Base-by-base conservation (phyloP, 345 rosid species). In the Trapa incisa region DNA sequence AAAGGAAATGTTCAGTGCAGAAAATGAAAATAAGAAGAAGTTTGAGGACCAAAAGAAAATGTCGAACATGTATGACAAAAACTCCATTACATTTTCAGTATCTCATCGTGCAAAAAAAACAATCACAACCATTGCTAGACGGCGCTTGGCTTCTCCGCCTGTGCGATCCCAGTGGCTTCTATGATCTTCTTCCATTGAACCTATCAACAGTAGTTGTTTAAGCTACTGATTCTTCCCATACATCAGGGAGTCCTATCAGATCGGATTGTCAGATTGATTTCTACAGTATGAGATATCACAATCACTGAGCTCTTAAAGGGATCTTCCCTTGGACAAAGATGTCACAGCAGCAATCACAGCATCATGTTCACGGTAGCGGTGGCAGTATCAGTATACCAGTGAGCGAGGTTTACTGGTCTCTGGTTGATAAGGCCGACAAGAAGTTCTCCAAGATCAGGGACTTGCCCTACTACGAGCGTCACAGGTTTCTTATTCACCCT, bases 391-490 rank as follows among this genome's bases (percentile, higher is more conserved):
- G 64, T 71, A 80, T 93, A 68, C 92, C 94, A 47, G 90, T 88
- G 72, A 90, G 81, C 71, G 98, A 93, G 81, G 84, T 82, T 52
- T 93, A 88, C 67, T 90, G 96, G 97, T 82, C 98, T 45, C 85
- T 93, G 70, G 98, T 90, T 17, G 93, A 88, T 76, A 88, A 90
- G 83, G 96, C 98, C 5, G 98, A 93, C 68, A 90, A 83, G 76
- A 93, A 93, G 84, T 90, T 93, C 82, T 90, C 97, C 7, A 93
- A 93, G 82, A 93, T 93, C 89, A 86, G 96, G 75, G 96, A 90
- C 86, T 82, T 93, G 77, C 98, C 98, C 3, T 93, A 79, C 79
- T 88, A 93, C 71, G 97, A 93, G 67, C 96, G 94, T 71, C 86
- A 77, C 84, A 89, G 98, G 98, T 93, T 64, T 36, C 29, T 58